A percentile compares a stretch with the other conserved stretches of the same genome.
These are phyloP conservation scores for Taphrina pruni DNA, from an alignment of 1,139 yeast genomes.

Conservation along the genomic window DNA sequence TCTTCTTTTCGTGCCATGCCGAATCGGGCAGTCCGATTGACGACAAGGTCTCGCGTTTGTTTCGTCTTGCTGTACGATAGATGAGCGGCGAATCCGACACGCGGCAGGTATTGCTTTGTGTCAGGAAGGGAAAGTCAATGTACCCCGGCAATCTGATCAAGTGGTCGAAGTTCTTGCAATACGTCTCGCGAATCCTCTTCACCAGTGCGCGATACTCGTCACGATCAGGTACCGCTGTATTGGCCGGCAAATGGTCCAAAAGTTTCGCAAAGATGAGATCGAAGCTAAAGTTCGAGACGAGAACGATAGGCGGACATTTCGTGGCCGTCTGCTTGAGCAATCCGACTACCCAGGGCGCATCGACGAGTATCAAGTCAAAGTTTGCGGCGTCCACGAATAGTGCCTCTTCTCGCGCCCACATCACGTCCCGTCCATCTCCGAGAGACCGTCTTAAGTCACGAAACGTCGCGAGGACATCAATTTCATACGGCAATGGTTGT, in stretches of 20 bases:
- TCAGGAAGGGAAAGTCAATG: slow-evolving; percentile 32
- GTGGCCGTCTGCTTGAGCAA: background rate
- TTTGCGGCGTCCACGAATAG: background rate
- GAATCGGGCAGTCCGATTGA: slow-evolving; percentile 3
- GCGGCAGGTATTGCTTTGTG: background rate
- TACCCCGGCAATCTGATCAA: slow-evolving; percentile 26
- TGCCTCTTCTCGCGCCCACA: slow-evolving; percentile 1
- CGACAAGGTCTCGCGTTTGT: background rate
- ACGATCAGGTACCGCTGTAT: background rate
- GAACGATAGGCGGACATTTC: background rate
- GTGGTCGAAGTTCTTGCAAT: background rate
- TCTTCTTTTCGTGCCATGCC: background rate
- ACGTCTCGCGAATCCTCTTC: background rate
- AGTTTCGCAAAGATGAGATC: slow-evolving; percentile 23
- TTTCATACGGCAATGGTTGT: slow-evolving; percentile 28
- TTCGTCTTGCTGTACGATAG: slow-evolving; percentile 19
- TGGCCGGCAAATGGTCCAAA: background rate
- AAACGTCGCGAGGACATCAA: slow-evolving; percentile 15
- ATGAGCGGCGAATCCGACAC: slow-evolving; percentile 26
- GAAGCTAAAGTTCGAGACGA: slow-evolving; percentile 28
- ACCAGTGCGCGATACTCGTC: background rate
- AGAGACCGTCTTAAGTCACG: slow-evolving; percentile 7
- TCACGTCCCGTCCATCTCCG: background rate
- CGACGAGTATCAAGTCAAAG: slow-evolving; percentile 13
- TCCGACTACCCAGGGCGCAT: slow-evolving; percentile 29